Base-by-base conservation (phyloP, 495 filamentous ascomycete species). In the Trichoderma gamsii region DNA sequence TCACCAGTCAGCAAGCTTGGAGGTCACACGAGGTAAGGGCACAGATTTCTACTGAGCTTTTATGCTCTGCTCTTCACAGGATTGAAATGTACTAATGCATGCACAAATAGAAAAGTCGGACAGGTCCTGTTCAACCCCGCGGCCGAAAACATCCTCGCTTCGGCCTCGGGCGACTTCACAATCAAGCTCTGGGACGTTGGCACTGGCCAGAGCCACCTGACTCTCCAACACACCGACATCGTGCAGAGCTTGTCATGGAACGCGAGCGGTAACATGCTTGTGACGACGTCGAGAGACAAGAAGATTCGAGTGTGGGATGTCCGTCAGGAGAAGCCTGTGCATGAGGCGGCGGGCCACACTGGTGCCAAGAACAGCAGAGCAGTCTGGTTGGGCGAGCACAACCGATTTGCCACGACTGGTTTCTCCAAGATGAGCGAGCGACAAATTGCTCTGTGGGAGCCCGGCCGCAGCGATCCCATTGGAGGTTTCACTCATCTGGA, bases 381-480 rank as follows among this genome's bases (percentile, higher is more conserved):
- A 21, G 92, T 97, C 18, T 99, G 95, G 95, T 83, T 99, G 83
- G 95, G 96, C 70, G 95, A 98, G 76, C 91, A 92, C 74, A 92
- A 97, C 81, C 87, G 93, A 66, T 87, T 99, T 71, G 95, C 90
- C 64, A 98, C 95, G 4, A 98, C 95, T 13, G 95, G 95, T 69
- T 99, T 99, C 83, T 96, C 92, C 56, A 91, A 88, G 77, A 98
- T 97, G 93, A 97, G 93, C 75, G 96, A 99, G 80, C 88, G 95
- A 18, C 95, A 99, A 75, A 84, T 99, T 73, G 95, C 89, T 38
- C 84, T 98, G 44, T 99, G 95, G 95, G 95, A 99, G 82, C 87
- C 94, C 59, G 89, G 92, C 69, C 86, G 87, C 59, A 88, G 88
- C 41, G 89, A 93, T 70, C 95, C 95, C 21, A 88, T 97, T 72